Base-by-base conservation (phyloP, 2,329 filamentous ascomycete genomes). In the Chrysoporthe deuterocubensis region DNA sequence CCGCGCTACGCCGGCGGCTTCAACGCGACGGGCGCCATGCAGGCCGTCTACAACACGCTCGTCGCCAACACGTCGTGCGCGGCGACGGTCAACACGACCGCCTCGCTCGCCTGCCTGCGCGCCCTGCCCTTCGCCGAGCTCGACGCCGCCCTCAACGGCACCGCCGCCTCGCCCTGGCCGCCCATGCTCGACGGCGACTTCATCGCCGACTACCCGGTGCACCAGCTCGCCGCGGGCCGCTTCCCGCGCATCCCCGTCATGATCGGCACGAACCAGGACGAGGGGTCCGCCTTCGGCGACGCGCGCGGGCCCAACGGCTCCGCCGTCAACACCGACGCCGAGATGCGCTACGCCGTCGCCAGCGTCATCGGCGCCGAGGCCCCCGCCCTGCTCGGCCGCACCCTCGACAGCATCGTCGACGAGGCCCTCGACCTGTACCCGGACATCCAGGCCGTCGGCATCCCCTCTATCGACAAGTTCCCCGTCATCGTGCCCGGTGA, bases 1-100 rank as follows among this genome's bases (percentile, higher is more conserved):
- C 61, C 67, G 1, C 72, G 78, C 43, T 77, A 71, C 48, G 68
- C 72, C 0, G 76, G 77, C 6, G 76, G 76, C 8, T 73, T 77
- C 34, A 79, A 79, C 59, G 72, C 72, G 8, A 78, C 77, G 5
- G 48, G 56, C 6, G 48, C 65, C 6, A 73, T 73, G 68, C 76
- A 80, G 56, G 56, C 34, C 14, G 70, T 70, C 2, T 79, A 76
- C 52, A 70, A 78, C 52, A 70, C 66, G 5, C 67, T 80, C 0
- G 73, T 75, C 3, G 69, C 68, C 8, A 75, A 77, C 64, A 73
- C 74, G 11, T 72, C 73, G 16, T 76, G 74, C 64, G 71, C 73
- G 26, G 67, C 71, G 3, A 73, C 75, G 2, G 71, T 73, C 5
- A 76, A 76, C 37, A 73, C 73, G 1, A 62, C 66, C 0, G 66